These are phyloP conservation scores for Kazachstania viticola DNA, from an alignment of 805 yeast species.

Conservation along the genomic window DNA sequence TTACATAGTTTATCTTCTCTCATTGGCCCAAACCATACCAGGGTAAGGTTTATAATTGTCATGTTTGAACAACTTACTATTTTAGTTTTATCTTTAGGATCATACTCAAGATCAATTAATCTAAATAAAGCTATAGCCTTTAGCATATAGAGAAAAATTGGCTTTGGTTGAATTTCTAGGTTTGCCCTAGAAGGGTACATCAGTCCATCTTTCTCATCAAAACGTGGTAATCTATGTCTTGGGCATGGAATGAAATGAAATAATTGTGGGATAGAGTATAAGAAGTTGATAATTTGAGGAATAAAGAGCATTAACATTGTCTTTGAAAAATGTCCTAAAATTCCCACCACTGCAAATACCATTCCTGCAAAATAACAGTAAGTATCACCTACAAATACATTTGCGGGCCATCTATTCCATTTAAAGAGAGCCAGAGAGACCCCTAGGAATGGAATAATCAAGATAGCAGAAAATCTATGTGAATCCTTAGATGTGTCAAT, in stretches of 20 bases:
- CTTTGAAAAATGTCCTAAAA: slow-evolving; percentile 91
- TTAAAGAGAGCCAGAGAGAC: slow-evolving; percentile 65
- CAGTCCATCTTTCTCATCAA: slow-evolving; percentile 53
- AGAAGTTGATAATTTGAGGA: slow-evolving; percentile 84
- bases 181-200: slow-evolving; percentile 61
- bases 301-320: slow-evolving; percentile 75
- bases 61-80: slow-evolving; percentile 54
- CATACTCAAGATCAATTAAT: slow-evolving; percentile 36
- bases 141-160: slow-evolving; percentile 28
- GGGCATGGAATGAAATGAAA: slow-evolving; percentile 87
- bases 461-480: slow-evolving; percentile 69
- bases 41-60: slow-evolving; percentile 72
- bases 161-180: slow-evolving; percentile 28
- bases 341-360: slow-evolving; percentile 97
- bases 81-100: slow-evolving; percentile 23
- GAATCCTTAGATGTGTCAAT: slow-evolving; percentile 57
- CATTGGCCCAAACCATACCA: slow-evolving; percentile 85
- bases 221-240: slow-evolving; percentile 82
- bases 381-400: slow-evolving; percentile 94
- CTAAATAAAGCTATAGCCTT: slow-evolving; percentile 35
- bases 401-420: slow-evolving; percentile 84
- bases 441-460: slow-evolving; percentile 79
- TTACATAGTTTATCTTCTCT: slow-evolving; percentile 69
- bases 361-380: slow-evolving; percentile 97
- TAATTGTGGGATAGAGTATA: slow-evolving; percentile 87